phyloP scores from a whole-genome alignment of 768 basidiomycete genomes.

The Lactifluus piperatus region DNA sequence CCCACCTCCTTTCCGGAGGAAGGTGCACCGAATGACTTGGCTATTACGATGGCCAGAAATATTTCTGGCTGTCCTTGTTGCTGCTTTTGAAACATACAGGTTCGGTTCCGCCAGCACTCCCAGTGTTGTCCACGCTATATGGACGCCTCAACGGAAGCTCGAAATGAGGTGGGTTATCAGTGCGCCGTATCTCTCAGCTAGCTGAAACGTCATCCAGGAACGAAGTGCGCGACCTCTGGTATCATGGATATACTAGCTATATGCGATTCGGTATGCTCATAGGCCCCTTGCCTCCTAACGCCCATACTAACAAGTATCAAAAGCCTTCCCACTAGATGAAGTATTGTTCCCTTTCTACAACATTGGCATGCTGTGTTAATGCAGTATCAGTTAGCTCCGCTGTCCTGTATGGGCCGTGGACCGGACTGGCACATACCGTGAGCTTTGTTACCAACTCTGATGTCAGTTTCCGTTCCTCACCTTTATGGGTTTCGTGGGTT shows the following conservation, averaged over 20 bases:
- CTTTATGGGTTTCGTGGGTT: slow-evolving; percentile 26
- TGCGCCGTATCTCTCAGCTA: neutral
- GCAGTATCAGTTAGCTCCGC: slow-evolving; percentile 59
- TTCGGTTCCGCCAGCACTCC: slow-evolving; percentile 10
- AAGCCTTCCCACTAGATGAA: slow-evolving; percentile 85
- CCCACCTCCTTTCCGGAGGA: slow-evolving; percentile 6
- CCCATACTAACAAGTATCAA: slow-evolving; percentile 9
- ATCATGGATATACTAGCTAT: slow-evolving; percentile 85
- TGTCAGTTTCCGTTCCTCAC: neutral
- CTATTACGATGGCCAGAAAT: slow-evolving; percentile 44
- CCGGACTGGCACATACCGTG: slow-evolving; percentile 81
- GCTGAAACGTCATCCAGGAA: slow-evolving; percentile 36
- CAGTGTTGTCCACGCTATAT: slow-evolving; percentile 25
- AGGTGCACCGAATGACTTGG: slow-evolving; percentile 30
- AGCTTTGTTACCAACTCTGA: slow-evolving; percentile 24
- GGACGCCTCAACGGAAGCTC: slow-evolving; percentile 51
- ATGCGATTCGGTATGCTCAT: slow-evolving; percentile 64
- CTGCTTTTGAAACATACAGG: slow-evolving; percentile 29
- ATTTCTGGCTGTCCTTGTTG: slow-evolving; percentile 33
- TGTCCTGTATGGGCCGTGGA: slow-evolving; percentile 83
- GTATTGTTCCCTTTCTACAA: slow-evolving; percentile 30
- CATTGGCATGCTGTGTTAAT: neutral
- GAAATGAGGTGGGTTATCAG: slow-evolving; percentile 41
- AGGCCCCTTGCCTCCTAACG: slow-evolving; percentile 14
- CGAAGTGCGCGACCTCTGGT: slow-evolving; percentile 70